These are phyloP conservation scores for Oryza coarctata DNA, from an alignment of 176 grass and related monocot genomes.

Conservation along the genomic window DNA sequence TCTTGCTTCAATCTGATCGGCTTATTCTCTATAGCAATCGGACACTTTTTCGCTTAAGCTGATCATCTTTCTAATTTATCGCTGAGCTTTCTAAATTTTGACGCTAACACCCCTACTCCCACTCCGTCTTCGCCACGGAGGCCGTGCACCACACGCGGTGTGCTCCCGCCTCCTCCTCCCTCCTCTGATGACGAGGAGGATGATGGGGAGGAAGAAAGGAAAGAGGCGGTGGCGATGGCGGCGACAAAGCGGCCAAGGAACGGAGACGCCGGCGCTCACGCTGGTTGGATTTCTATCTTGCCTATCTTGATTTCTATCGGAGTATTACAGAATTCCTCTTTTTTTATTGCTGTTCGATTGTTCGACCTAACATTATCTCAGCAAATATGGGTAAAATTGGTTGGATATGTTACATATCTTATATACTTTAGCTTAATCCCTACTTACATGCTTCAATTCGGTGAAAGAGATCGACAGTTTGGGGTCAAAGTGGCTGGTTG, in stretches of 20 bases:
- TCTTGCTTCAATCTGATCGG: too few relatives aligned
- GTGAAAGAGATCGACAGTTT: neutral
- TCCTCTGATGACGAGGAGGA: constrained; percentile 21
- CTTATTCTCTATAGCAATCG: too few relatives aligned
- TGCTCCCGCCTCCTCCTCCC: constrained; percentile 8
- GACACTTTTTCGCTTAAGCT: too few relatives aligned
- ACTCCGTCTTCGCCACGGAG: constrained; percentile 63
- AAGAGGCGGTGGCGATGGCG: neutral
- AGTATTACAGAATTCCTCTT: constrained; percentile 7
- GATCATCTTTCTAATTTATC: too few relatives aligned
- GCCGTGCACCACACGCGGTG: neutral
- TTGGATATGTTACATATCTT: neutral
- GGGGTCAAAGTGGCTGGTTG: neutral
- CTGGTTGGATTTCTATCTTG: constrained; percentile 45
- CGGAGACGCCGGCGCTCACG: neutral
- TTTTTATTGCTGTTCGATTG: neutral
- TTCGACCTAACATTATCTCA: neutral
- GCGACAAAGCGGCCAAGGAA: constrained; percentile 43
- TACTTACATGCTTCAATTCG: neutral
- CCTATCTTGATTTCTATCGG: neutral
- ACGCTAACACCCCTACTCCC: too few relatives aligned
- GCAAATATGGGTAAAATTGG: neutral
- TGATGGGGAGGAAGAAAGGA: constrained; percentile 37
- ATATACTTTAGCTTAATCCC: neutral
- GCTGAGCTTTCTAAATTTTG: too few relatives aligned